Percentiles rank a stretch among this genome's conserved stretches.
phyloP scores from a whole-genome alignment of 1,139 yeast species.

The Blastobotrys raffinosifermentans region DNA sequence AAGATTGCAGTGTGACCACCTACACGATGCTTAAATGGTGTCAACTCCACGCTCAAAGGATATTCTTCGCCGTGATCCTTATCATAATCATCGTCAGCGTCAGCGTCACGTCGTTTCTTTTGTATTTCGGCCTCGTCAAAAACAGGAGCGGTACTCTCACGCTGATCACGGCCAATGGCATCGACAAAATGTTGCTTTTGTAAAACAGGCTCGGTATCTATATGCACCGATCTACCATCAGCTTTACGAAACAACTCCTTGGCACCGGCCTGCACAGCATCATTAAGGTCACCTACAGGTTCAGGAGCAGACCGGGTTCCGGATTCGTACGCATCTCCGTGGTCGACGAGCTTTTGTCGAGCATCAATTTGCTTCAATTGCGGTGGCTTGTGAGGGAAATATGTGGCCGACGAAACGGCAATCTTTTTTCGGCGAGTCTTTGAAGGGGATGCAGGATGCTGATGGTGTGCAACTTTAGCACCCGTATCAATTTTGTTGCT shows the following conservation, averaged over 20 bases:
- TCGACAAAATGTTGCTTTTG: background rate
- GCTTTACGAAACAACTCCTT: background rate
- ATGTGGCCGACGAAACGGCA: conserved; percentile 56
- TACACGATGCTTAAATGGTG: conserved; percentile 85
- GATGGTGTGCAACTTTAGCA: conserved; percentile 1
- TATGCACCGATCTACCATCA: background rate
- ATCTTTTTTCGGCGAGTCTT: conserved; percentile 11
- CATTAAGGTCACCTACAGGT: background rate
- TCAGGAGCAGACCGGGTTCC: background rate
- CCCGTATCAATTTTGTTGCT: conserved; percentile 1
- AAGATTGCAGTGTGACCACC: conserved; percentile 99
- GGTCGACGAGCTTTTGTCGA: no score
- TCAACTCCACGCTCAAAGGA: conserved; percentile 62
- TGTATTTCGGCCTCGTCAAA: background rate
- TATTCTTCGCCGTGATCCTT: conserved; percentile 14
- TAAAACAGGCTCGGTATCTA: background rate
- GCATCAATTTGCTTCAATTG: no score
- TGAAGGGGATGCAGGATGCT: conserved; percentile 4
- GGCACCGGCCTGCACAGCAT: background rate
- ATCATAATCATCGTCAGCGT: conserved; percentile 2
- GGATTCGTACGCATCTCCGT: background rate
- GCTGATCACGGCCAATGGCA: background rate
- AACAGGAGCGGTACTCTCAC: background rate
- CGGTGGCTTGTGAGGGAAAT: conserved; percentile 51
- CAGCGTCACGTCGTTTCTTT: background rate